Evolutionary conservation across 305 asterid species (phyloP), one percentile per base, ranked within the genome.

Genomic region (Rubia occidens): DNA sequence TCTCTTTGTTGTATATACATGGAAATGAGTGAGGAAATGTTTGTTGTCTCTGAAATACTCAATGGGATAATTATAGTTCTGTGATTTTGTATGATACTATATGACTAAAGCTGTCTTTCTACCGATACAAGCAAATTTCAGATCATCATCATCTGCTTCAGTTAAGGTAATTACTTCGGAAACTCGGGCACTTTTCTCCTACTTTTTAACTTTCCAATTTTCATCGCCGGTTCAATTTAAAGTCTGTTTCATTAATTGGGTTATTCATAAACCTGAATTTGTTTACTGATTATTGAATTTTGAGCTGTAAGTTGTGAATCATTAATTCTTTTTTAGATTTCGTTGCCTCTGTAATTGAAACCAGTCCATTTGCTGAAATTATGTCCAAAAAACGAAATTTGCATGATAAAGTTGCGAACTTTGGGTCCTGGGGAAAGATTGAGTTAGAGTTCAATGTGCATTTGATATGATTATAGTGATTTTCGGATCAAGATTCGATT

Each of bases 361-460:
- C 32, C 39, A 69, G 5, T 29, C 15, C 14, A 9, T 44, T 70
- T 43, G 44, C 24, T 10, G 51, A 11, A 47, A n/a, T 11, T 20
- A 37, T 58, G 60, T 32, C 29, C 17, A 6, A 44, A 24, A 53
- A 20, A 37, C 29, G 3, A 13, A 6, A 54, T 9, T 59, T 26
- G 8, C 10, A 40, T 1, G 56, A 24, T 40, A 45, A 11, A 24
- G 5, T 60, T 26, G 47, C 53, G 20, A 60, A 29, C 37, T 70
- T 60, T 43, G 49, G 18, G 29, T 20, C 53, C 15, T 13, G 49
- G n/a, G 51, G 24, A 8, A 6, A 71, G 61, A 59, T 55, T 66
- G 55, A 61, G 8, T 71, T 17, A 42, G 45, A 71, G 74, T 71
- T 47, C 10, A 29, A 5, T 29, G 51, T 51, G 58, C 42, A 39